phyloP scores from a whole-genome alignment of 2,329 filamentous ascomycete genomes.

The Cytospora paraplurivora region DNA sequence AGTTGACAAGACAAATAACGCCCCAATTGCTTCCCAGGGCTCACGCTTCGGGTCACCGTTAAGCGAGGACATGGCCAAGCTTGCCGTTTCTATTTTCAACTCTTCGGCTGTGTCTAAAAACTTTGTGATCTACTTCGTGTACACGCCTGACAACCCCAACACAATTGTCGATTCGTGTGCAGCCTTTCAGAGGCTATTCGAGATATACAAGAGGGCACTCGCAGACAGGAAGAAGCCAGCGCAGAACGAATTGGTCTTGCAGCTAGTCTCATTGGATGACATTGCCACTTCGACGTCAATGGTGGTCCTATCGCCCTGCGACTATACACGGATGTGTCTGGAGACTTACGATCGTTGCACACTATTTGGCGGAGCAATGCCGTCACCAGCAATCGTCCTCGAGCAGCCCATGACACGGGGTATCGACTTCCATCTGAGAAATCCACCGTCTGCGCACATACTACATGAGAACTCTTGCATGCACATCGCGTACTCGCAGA shows the following conservation, averaged over 20 bases:
- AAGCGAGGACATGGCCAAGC: slow-evolving; percentile 50
- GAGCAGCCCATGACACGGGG: slow-evolving; percentile 69
- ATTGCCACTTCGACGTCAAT: slow-evolving; percentile 65
- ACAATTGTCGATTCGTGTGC: slow-evolving; percentile 71
- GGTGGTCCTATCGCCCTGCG: slow-evolving; percentile 61
- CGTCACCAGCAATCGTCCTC: slow-evolving; percentile 71
- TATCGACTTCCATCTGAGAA: slow-evolving; percentile 73
- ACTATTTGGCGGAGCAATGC: slow-evolving; percentile 56
- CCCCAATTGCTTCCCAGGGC: slow-evolving; percentile 43
- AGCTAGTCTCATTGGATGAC: slow-evolving; percentile 71
- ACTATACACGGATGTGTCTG: slow-evolving; percentile 65
- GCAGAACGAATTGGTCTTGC: slow-evolving; percentile 71
- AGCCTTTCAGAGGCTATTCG: slow-evolving; percentile 72
- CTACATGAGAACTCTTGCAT: slow-evolving; percentile 79
- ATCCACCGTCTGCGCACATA: slow-evolving; percentile 70
- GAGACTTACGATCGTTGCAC: slow-evolving; percentile 79
- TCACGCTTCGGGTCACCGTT: slow-evolving; percentile 49
- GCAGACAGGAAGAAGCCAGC: slow-evolving; percentile 50
- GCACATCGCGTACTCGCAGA: slow-evolving; percentile 77
- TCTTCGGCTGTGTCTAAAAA: slow-evolving; percentile 54
- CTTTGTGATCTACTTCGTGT: slow-evolving; percentile 76
- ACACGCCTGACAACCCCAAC: slow-evolving; percentile 63
- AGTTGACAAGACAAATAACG: slow-evolving; percentile 48
- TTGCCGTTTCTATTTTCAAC: slow-evolving; percentile 50
- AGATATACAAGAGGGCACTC: slow-evolving; percentile 58